These are phyloP conservation scores for Manihot esculenta DNA, from an alignment of 441 rosid species.

Conservation along the genomic window DNA sequence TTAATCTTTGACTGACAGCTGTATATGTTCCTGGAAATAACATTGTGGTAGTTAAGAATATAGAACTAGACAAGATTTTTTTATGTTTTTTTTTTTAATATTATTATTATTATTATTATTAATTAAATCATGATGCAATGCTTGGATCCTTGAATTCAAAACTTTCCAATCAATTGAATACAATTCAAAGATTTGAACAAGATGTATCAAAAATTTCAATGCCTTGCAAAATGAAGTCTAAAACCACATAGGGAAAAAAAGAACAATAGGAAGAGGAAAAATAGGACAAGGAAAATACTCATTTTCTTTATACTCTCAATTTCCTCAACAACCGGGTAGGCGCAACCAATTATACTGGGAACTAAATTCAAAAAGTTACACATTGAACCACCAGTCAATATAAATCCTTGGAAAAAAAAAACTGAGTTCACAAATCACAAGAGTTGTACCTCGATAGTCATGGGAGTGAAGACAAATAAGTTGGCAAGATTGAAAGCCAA, in stretches of 20 bases:
- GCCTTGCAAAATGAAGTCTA: background rate
- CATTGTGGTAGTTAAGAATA: background rate
- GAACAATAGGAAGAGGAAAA: background rate
- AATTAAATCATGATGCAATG: background rate
- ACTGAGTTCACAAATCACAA: background rate
- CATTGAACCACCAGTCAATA: background rate
- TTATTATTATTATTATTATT: background rate
- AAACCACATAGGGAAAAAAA: background rate
- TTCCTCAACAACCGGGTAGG: constrained; percentile 7
- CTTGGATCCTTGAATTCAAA: background rate
- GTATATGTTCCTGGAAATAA: background rate
- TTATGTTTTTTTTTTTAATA: too few species aligned
- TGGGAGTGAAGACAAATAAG: constrained; percentile 77
- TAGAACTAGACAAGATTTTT: background rate
- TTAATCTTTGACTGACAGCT: background rate
- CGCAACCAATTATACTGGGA: background rate
- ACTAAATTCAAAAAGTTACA: background rate
- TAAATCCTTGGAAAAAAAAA: background rate
- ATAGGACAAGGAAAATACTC: background rate
- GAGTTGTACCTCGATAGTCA: constrained; percentile 72
- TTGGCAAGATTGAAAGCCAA: constrained; percentile 81
- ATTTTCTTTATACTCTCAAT: background rate
- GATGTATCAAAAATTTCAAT: background rate
- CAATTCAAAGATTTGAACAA: constrained; percentile 12
- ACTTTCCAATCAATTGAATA: background rate